Evolutionary conservation across 805 yeast species (phyloP), one percentile per base, ranked within the genome.

Genomic region (Ogataea naganishii): DNA sequence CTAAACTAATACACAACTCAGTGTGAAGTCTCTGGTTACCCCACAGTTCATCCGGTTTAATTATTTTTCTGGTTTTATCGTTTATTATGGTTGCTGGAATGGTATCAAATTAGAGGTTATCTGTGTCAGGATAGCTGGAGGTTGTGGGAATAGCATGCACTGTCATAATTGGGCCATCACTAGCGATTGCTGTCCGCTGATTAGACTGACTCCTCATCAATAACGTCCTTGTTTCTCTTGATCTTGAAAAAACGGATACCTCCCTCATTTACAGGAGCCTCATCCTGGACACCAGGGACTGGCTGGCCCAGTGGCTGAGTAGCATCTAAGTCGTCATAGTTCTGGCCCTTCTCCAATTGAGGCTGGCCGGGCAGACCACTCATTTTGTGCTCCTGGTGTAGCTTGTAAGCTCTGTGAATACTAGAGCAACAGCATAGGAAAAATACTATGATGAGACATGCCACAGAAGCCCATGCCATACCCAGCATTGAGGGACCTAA

Each of bases 211-310:
- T 54, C 58, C 41, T 65, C 70, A 37, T 60, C 62, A 29, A 51
- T 61, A 19, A 49, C 56, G 39, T 60, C 60, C 39, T 58, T 58
- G 33, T 63, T 65, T 49, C 72, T 75, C 60, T 78, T 76, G 38
- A 80, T 76, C 46, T 76, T 79, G 66, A 80, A 80, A 57, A 80
- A 80, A 56, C 82, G 75, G 46, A 80, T 79, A 27, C 88, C 88
- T 38, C 68, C 62, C 34, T 68, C 70, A 33, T 62, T 53, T 14
- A 47, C 57, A 24, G 52, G 47, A 29, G 12, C 21, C 21, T 17
- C 31, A 12, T 18, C 20, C 11, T 20, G 14, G n/a, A 12, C 21
- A 6, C 8, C 27, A 10, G 12, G 36, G 31, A 17, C 32, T 26
- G 27, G 38, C 12, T 29, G 24, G 15, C 18, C 31, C 27, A 24